Evolutionary conservation across 2,329 filamentous ascomycete genomes (phyloP).

Genomic region (Ceratocystis eucalypticola): DNA sequence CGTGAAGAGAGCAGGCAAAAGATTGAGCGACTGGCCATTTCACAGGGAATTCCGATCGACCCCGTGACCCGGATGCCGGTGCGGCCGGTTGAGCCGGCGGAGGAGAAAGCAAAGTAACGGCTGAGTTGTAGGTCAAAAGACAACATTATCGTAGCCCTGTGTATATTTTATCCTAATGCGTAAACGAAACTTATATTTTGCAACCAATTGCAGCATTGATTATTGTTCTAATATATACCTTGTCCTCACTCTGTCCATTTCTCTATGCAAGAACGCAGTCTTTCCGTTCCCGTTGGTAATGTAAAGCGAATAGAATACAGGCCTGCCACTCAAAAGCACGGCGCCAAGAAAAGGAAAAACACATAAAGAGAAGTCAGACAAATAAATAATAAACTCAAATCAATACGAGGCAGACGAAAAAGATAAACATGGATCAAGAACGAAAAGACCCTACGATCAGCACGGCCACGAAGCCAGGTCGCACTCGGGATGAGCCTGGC

Average conservation of each 20-base stretch:
- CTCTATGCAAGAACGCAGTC: too few relatives aligned
- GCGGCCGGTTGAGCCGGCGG: background rate
- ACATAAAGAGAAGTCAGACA: background rate
- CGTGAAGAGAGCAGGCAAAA: constrained; percentile 27
- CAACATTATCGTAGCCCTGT: background rate
- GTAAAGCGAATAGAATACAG: background rate
- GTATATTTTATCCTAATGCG: too few relatives aligned
- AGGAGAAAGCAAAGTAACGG: background rate
- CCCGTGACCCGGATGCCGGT: constrained; percentile 13
- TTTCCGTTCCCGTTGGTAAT: too few relatives aligned
- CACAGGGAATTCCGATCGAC: constrained; percentile 17
- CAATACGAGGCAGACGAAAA: background rate
- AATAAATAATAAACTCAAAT: constrained; percentile 13
- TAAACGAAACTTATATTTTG: too few relatives aligned
- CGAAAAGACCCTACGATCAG: too few relatives aligned
- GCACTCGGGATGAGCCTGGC: too few relatives aligned
- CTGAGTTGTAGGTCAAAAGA: background rate
- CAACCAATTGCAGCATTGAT: too few relatives aligned
- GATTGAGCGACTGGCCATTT: constrained; percentile 17
- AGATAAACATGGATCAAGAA: too few relatives aligned
- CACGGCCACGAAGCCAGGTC: too few relatives aligned
- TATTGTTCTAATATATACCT: too few relatives aligned
- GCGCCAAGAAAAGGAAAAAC: background rate
- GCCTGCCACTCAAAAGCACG: background rate
- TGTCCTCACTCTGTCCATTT: too few relatives aligned